Evolutionary conservation across 306 rosid genomes (phyloP).

Genomic region (Fagus sylvatica): DNA sequence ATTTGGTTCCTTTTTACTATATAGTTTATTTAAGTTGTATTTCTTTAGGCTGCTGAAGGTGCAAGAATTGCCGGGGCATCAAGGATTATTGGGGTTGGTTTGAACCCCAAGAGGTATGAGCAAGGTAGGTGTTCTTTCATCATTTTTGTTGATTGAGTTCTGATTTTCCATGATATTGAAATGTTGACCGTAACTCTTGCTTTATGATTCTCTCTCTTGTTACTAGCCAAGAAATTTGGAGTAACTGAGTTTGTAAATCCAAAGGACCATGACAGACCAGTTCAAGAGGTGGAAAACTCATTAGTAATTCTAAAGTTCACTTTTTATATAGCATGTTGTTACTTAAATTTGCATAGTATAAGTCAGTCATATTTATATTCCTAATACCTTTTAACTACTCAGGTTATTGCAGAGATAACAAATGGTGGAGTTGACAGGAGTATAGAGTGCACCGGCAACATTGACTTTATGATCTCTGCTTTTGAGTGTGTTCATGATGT

Average conservation of each 20-base stretch:
- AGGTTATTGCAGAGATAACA: constrained; percentile 51
- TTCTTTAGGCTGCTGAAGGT: constrained; percentile 48
- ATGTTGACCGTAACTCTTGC: too few species aligned
- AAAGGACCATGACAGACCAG: constrained; percentile 44
- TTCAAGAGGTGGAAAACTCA: constrained; percentile 40
- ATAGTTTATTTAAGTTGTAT: background rate
- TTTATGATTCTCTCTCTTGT: background rate
- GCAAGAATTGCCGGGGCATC: constrained; percentile 42
- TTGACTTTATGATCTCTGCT: constrained; percentile 50
- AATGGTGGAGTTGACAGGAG: constrained; percentile 62
- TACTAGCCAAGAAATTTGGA: constrained; percentile 49
- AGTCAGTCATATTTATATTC: too few species aligned
- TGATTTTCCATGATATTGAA: background rate
- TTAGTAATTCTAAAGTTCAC: background rate
- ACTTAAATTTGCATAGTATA: too few species aligned
- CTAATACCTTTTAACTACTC: background rate
- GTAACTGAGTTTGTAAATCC: constrained; percentile 59
- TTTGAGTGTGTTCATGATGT: constrained; percentile 64
- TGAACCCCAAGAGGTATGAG: constrained; percentile 34
- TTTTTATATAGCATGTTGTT: background rate
- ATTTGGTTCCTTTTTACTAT: background rate
- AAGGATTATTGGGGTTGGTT: constrained; percentile 44
- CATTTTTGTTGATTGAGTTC: background rate
- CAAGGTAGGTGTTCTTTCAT: constrained; percentile 24
- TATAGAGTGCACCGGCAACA: constrained; percentile 51